Evolutionary conservation across 306 rosid species (phyloP).

Genomic region (Lathyrus sativus): DNA sequence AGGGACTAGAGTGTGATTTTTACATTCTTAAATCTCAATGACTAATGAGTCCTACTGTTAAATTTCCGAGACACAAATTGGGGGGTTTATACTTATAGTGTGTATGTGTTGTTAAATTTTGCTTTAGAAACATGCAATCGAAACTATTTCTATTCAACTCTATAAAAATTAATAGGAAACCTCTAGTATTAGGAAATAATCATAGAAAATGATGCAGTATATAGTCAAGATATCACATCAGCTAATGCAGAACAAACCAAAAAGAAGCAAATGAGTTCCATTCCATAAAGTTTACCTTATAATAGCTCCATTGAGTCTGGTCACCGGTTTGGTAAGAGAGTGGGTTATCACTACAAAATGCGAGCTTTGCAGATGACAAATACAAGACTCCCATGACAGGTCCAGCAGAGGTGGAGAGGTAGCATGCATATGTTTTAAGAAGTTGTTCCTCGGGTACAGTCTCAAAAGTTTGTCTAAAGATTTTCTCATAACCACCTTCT

Average conservation of each 20-base stretch:
- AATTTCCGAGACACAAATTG: neutral
- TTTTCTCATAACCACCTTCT: constrained; percentile 97
- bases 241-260: neutral
- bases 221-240: constrained; percentile 10
- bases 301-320: constrained; percentile 82
- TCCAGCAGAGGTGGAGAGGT: constrained; percentile 95
- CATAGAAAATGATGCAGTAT: constrained; percentile 10
- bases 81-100: neutral
- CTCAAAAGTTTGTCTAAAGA: constrained; percentile 80
- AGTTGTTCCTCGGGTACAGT: constrained; percentile 83
- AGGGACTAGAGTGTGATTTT: constrained; percentile 2
- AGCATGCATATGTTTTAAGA: constrained; percentile 83
- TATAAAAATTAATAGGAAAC: neutral
- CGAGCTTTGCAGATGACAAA: constrained; percentile 85
- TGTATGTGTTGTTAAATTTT: constrained; percentile 1
- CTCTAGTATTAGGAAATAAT: neutral
- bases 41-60: neutral
- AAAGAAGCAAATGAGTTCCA: constrained; percentile 18
- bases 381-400: constrained; percentile 91
- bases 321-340: constrained; percentile 79
- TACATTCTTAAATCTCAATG: neutral
- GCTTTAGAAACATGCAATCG: neutral
- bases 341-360: constrained; percentile 89
- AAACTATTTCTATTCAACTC: constrained; percentile 12
- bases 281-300: constrained; percentile 57